Base-by-base conservation (phyloP, 73 alveolate species). In the Stentor coeruleus region DNA sequence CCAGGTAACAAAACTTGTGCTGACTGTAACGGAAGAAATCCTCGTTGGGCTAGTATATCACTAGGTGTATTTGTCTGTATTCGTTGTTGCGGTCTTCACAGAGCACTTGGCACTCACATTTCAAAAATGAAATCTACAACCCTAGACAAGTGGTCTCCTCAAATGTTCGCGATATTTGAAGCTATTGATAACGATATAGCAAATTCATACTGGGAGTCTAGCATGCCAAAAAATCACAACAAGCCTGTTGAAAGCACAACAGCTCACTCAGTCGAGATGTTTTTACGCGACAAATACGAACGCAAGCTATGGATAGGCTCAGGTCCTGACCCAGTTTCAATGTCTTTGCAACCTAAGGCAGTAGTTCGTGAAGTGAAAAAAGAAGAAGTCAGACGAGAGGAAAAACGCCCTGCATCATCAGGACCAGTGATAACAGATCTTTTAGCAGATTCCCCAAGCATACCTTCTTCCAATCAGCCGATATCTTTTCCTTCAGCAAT, bases 1-100 rank as follows among this genome's bases (percentile, higher is more conserved):
- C 95, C 93, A 31, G 97, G 90, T 66, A 92, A 92, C 89, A 73
- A 76, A 59, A 75, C 73, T 0, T 92, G 97, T 80, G 97, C 97
- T 3, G 97, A 92, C 84, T 92, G 97, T 76, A 81, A 85, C 38
- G 73, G 88, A 38, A 83, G 91, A 35, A 88, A 88, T 41, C 97
- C 97, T 14, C 59, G 92, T 33, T 92, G 97, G 97, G 97, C 94
- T 3, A 83, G 93, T 80, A 81, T 92, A 74, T 90, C 91, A 82
- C 85, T 90, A 42, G 97, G 97, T 3, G 93, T 92, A 3, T 92
- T 92, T 81, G 91, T 92, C 49, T 92, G 97, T 83, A 92, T 92
- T 82, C 89, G 91, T 74, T 92, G 97, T 87, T 84, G 86, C 40
- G 97, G 96, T 26, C 88, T 93, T 59, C 97, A 92, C 82, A 90